Conservation (phyloP, 2,329 filamentous ascomycete species). For the Ascosphaera acerosa region DNA sequence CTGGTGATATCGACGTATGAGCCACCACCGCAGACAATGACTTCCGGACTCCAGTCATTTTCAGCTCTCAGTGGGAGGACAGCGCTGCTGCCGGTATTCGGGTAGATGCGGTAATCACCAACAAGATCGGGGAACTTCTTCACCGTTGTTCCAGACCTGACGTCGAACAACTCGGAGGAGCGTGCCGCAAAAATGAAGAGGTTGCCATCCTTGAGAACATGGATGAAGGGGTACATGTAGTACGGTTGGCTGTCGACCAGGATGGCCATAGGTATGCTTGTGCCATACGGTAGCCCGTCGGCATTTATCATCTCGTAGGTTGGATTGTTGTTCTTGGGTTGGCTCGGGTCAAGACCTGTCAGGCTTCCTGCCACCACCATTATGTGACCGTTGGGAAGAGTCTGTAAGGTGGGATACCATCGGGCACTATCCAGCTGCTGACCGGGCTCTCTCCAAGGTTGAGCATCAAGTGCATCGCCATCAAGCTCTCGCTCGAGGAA, state of each 20-base stretch:
- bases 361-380: conserved; percentile 35
- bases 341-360: conserved; percentile 30
- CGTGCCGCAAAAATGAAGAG: conserved; percentile 32
- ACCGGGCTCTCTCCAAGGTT: conserved; percentile 30
- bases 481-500: conserved; percentile 25
- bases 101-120: conserved; percentile 32
- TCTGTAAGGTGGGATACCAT: conserved; percentile 37
- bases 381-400: conserved; percentile 29
- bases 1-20: conserved; percentile 33
- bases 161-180: conserved; percentile 30
- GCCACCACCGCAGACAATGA: conserved; percentile 34
- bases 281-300: conserved; percentile 22
- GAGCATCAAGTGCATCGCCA: conserved; percentile 22
- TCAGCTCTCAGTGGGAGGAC: conserved; percentile 27
- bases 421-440: conserved; percentile 27
- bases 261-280: conserved; percentile 27
- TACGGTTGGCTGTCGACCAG: conserved; percentile 33
- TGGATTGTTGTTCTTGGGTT: conserved; percentile 33
- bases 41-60: conserved; percentile 27
- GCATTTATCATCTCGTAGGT: conserved; percentile 34
- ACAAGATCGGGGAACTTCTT: conserved; percentile 26
- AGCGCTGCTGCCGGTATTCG: conserved; percentile 33
- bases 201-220: conserved; percentile 30
- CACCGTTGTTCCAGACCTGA: conserved; percentile 20
- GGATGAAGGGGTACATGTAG: conserved; percentile 39